Conservation (phyloP, 1,139 yeast species). For the Debaryomyces udenii region DNA sequence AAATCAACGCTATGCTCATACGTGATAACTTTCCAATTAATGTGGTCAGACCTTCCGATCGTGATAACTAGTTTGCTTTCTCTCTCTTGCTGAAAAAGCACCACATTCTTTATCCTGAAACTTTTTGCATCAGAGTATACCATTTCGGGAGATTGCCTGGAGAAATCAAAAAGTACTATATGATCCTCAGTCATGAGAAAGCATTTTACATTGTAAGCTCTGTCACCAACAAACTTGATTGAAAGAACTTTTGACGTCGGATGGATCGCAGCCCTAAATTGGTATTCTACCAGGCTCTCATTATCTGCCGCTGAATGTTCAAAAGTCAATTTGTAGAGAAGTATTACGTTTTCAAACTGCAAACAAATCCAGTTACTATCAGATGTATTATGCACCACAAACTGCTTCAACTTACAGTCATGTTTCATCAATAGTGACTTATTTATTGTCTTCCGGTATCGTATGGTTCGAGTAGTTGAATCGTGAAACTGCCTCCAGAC, state of each 20-base stretch:
- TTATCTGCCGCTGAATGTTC: neutral
- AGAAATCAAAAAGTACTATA: conserved; percentile 16
- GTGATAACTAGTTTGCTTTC: conserved; percentile 1
- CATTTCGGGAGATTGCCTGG: conserved; percentile 12
- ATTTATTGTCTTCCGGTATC: conserved; percentile 7
- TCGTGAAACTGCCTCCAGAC: conserved; percentile 12
- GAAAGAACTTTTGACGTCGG: conserved; percentile 2
- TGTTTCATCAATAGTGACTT: neutral
- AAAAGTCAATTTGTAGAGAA: conserved; percentile 1
- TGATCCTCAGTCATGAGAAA: conserved; percentile 15
- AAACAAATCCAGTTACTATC: conserved; percentile 1
- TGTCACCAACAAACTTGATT: conserved; percentile 1
- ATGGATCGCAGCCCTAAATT: conserved; percentile 1
- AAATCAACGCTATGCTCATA: neutral
- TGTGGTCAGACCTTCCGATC: neutral
- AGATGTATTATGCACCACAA: neutral
- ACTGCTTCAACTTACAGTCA: neutral
- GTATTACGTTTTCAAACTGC: conserved; percentile 5
- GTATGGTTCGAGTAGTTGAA: conserved; percentile 1
- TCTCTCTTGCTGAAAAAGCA: neutral
- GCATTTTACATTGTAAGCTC: conserved; percentile 1
- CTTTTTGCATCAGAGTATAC: conserved; percentile 10
- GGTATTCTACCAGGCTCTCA: neutral
- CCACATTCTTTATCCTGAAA: conserved; percentile 12
- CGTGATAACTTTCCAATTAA: conserved; percentile 1